Evolutionary conservation across 192 early-diverging fungal genomes (phyloP).

Genomic region (Rhizoclosmatium sp.): DNA sequence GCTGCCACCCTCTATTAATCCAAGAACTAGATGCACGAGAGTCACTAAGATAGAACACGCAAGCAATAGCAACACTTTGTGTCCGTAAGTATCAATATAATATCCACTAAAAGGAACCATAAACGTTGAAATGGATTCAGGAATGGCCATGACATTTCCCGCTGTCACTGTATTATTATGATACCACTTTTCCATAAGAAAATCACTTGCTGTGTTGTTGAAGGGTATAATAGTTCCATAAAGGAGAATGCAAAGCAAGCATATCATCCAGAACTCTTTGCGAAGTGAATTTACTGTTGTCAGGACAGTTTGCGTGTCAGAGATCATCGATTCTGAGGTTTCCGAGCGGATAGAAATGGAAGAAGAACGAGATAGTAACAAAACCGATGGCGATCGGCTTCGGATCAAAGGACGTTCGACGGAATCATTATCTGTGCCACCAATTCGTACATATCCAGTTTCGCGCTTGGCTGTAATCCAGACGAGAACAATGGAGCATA

Average conservation of each 20-base stretch:
- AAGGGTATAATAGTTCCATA: slow-evolving; percentile 66
- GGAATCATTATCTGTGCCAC: not conserved
- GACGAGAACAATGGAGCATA: slow-evolving; percentile 47
- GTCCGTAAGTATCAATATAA: slow-evolving; percentile 68
- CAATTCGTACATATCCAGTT: no score
- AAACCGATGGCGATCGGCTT: no score
- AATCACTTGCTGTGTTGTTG: slow-evolving; percentile 62
- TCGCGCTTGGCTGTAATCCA: slow-evolving; percentile 18
- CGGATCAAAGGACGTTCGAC: not conserved
- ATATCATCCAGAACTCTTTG: slow-evolving; percentile 60
- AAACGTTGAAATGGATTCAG: slow-evolving; percentile 68
- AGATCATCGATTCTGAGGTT: no score
- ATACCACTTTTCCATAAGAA: slow-evolving; percentile 66
- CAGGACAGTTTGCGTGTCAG: no score
- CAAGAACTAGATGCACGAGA: slow-evolving; percentile 60
- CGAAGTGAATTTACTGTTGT: slow-evolving; percentile 32
- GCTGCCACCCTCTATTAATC: slow-evolving; percentile 45
- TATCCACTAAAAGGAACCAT: slow-evolving; percentile 66
- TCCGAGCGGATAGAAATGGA: no score
- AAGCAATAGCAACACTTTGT: slow-evolving; percentile 58
- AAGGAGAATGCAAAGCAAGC: slow-evolving; percentile 58
- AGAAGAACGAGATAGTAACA: no score
- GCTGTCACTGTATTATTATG: slow-evolving; percentile 58
- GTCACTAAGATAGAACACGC: slow-evolving; percentile 59
- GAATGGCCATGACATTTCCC: slow-evolving; percentile 62